A percentile compares a stretch with the other conserved stretches of the same genome.
Conservation (phyloP, 2,329 filamentous ascomycete genomes). For the Neonectria ditissima region DNA sequence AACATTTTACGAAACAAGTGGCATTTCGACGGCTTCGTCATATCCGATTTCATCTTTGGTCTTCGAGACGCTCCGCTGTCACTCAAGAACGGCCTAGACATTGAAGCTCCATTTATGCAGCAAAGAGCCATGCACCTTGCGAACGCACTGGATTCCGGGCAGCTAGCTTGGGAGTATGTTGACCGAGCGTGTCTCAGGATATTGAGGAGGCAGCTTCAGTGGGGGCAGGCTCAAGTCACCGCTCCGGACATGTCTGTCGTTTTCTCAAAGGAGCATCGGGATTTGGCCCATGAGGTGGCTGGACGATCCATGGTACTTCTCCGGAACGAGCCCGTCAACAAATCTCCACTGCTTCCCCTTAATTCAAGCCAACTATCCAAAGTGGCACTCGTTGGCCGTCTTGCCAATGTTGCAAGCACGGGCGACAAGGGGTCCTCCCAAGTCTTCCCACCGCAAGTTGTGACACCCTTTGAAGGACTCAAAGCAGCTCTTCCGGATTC, state of each 20-base stretch:
- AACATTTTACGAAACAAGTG: conserved; percentile 35
- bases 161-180: conserved; percentile 14
- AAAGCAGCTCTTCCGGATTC: conserved; percentile 5
- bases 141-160: conserved; percentile 7
- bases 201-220: conserved; percentile 22
- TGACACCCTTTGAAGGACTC: conserved; percentile 29
- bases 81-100: conserved; percentile 35
- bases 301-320: conserved; percentile 37
- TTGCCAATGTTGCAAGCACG: conserved; percentile 31
- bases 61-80: conserved; percentile 29
- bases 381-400: conserved; percentile 33
- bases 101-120: conserved; percentile 38
- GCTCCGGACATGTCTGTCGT: conserved; percentile 16
- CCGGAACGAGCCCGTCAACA: conserved; percentile 26
- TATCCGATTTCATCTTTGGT: conserved; percentile 38
- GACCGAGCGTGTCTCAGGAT: conserved; percentile 22
- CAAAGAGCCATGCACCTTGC: conserved; percentile 15
- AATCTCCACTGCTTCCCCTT: conserved; percentile 4
- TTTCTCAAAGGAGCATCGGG: conserved; percentile 34
- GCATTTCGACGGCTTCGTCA: conserved; percentile 33
- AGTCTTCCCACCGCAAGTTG: conserved; percentile 25
- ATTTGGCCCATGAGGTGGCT: conserved; percentile 31
- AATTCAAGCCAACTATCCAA: conserved; percentile 2
- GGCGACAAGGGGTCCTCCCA: conserved; percentile 37
- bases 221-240: neutral